These are phyloP conservation scores for Trichoderma sp. DNA, from an alignment of 2,329 filamentous ascomycete species.

Conservation along the genomic window DNA sequence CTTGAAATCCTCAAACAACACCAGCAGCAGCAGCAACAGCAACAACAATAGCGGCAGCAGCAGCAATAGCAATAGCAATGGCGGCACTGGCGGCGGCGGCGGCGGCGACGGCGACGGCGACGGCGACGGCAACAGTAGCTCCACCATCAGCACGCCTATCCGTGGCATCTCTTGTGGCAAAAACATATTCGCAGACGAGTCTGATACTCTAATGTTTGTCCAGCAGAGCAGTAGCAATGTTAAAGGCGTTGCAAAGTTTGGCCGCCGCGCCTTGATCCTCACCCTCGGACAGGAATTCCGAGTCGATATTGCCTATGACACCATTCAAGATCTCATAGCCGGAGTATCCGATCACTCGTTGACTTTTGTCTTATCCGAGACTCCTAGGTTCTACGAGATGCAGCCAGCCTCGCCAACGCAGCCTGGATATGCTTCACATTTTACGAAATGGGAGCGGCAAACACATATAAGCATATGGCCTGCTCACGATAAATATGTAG, in stretches of 20 bases:
- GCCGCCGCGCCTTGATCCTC: slow-evolving; percentile 46
- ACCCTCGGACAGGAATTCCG: slow-evolving; percentile 33
- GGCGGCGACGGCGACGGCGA: slow-evolving; percentile 29
- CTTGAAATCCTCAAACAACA: not conserved
- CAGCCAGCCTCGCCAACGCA: not conserved
- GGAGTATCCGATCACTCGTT: slow-evolving; percentile 41
- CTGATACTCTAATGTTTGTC: slow-evolving; percentile 45
- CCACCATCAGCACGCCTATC: slow-evolving; percentile 26
- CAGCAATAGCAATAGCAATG: slow-evolving; percentile 29
- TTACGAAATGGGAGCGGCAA: slow-evolving; percentile 35
- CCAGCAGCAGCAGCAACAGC: slow-evolving; percentile 29
- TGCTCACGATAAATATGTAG: slow-evolving; percentile 39
- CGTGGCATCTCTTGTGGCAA: slow-evolving; percentile 48
- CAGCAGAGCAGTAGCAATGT: slow-evolving; percentile 39
- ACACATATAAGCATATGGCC: slow-evolving; percentile 32
- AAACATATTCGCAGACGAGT: slow-evolving; percentile 43
- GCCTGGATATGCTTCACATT: not conserved
- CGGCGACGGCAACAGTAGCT: slow-evolving; percentile 28
- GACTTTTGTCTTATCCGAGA: slow-evolving; percentile 53
- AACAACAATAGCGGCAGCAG: slow-evolving; percentile 27
- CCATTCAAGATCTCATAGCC: slow-evolving; percentile 49
- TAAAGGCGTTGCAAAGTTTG: slow-evolving; percentile 44
- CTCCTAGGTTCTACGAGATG: slow-evolving; percentile 51
- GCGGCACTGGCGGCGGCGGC: no score
- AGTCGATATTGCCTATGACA: slow-evolving; percentile 53